Evolutionary conservation across 1,284 basidiomycete genomes (phyloP), one percentile per base, ranked within the genome.

Genomic region (Porodaedalea pini): DNA sequence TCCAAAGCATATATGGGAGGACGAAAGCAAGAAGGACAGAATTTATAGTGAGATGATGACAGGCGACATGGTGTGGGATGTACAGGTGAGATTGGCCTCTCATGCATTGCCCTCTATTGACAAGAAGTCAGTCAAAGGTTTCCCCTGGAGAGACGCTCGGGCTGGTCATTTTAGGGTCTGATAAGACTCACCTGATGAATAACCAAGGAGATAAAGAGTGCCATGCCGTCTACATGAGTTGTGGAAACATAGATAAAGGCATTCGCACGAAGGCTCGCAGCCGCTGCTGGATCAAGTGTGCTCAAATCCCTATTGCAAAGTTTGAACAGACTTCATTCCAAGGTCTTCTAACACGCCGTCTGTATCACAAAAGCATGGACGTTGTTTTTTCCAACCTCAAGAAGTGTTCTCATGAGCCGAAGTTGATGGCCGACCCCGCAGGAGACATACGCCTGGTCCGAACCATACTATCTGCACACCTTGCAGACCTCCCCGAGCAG

Each of bases 1-100:
- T 4, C 39, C 45, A 6, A 13, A 10, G 4, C 7, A 48, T 4
- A 27, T 48, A 7, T 48, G 23, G 23, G 7, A 13, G 8, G 45
- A 27, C 19, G 13, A 48, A 10, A 19, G n/a, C 23, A 31, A 37
- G 21, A 11, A 34, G 19, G 34, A 29, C 7, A 4, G 49, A 15
- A 4, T 51, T 34, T 51, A 51, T 21, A n/a, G 7, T 13, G 49
- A 51, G 21, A 31, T 37, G 29, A 51, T 34, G 29, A 51, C 49
- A n/a, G 49, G 31, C 8, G 49, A 51, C 27, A 7, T 34, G 13
- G 29, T 51, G 4, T 51, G 49, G 49, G 21, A 37, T 23, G 19
- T 51, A 4, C 49, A 51, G 34, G 49, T 51, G 6, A 37, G 10
- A 8, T 36, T 27, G 4, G 11, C 19, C 49, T 37, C 25, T 32